Percentiles rank a stretch among this genome's conserved stretches.
These are phyloP conservation scores for Penicillium roqueforti DNA, from an alignment of 495 filamentous ascomycete genomes.

Conservation along the genomic window DNA sequence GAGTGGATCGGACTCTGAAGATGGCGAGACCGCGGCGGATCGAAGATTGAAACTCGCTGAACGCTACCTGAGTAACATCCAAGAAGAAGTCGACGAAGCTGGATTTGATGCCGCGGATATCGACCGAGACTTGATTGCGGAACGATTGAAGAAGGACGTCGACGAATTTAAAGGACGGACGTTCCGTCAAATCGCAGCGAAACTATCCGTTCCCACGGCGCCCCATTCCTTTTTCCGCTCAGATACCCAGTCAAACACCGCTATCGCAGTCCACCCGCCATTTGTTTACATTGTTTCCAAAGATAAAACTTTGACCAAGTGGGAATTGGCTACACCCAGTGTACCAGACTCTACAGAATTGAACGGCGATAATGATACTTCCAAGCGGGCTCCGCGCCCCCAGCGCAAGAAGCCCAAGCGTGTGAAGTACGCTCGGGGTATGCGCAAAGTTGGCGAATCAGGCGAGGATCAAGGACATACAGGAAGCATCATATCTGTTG, in stretches of 20 bases:
- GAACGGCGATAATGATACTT: conserved; percentile 50
- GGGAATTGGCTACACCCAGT: conserved; percentile 59
- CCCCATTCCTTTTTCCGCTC: conserved; percentile 66
- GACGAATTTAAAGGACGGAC: conserved; percentile 89
- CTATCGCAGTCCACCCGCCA: conserved; percentile 70
- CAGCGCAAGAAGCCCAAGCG: conserved; percentile 67
- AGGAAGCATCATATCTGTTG: conserved; percentile 71
- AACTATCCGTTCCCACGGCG: conserved; percentile 60
- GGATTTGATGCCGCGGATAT: conserved; percentile 94
- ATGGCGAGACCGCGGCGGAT: conserved; percentile 81
- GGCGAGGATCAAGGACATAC: conserved; percentile 69
- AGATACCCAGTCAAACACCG: conserved; percentile 71
- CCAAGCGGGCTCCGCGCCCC: conserved; percentile 61
- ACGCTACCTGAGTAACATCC: conserved; percentile 86
- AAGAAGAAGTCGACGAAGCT: conserved; percentile 71
- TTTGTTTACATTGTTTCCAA: conserved; percentile 84
- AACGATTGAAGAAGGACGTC: conserved; percentile 84
- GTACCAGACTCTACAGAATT: conserved; percentile 26
- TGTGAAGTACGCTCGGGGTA: conserved; percentile 60
- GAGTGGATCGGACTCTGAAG: conserved; percentile 51
- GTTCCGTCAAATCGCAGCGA: conserved; percentile 70
- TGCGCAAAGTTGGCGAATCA: conserved; percentile 57
- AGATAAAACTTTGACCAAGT: conserved; percentile 80
- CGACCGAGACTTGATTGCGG: conserved; percentile 85
- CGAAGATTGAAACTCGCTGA: conserved; percentile 84